phyloP scores from a whole-genome alignment of 257 asterid species.

The Sherardia arvensis region DNA sequence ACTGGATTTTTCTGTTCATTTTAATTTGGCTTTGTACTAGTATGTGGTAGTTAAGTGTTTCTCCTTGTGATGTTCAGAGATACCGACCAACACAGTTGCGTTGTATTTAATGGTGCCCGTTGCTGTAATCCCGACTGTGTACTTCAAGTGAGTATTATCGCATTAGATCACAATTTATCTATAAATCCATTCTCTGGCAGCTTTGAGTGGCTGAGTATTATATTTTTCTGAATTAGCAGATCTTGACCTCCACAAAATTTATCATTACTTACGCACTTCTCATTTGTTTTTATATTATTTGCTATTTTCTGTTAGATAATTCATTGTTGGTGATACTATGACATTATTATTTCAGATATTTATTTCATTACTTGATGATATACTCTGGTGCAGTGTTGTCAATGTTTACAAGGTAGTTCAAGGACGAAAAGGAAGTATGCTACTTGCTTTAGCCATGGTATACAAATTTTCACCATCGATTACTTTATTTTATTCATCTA shows the following conservation, averaged over 20 bases:
- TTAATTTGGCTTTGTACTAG: not conserved
- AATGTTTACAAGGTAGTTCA: slow-evolving; percentile 68
- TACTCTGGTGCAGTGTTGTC: slow-evolving; percentile 44
- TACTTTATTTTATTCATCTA: not conserved
- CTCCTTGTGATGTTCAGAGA: slow-evolving; percentile 38
- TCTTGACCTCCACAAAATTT: not conserved
- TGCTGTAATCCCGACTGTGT: slow-evolving; percentile 79
- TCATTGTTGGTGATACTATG: not conserved
- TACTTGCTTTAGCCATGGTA: slow-evolving; percentile 85
- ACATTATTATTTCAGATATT: not conserved
- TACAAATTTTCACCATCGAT: slow-evolving; percentile 3
- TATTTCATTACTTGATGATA: slow-evolving; percentile 1
- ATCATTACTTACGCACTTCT: not conserved
- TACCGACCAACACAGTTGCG: slow-evolving; percentile 48
- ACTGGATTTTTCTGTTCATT: not conserved
- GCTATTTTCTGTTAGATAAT: not conserved
- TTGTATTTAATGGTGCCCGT: slow-evolving; percentile 57
- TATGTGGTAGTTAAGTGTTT: slow-evolving; percentile 10
- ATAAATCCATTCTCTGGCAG: not conserved
- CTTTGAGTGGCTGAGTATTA: not conserved
- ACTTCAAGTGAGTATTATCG: slow-evolving; percentile 60
- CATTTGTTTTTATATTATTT: not conserved
- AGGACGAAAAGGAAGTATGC: slow-evolving; percentile 80
- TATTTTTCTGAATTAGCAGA: not conserved
- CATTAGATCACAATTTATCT: not conserved